Conservation (phyloP, 2,329 filamentous ascomycete genomes). For the Thielaviopsis musarum region DNA sequence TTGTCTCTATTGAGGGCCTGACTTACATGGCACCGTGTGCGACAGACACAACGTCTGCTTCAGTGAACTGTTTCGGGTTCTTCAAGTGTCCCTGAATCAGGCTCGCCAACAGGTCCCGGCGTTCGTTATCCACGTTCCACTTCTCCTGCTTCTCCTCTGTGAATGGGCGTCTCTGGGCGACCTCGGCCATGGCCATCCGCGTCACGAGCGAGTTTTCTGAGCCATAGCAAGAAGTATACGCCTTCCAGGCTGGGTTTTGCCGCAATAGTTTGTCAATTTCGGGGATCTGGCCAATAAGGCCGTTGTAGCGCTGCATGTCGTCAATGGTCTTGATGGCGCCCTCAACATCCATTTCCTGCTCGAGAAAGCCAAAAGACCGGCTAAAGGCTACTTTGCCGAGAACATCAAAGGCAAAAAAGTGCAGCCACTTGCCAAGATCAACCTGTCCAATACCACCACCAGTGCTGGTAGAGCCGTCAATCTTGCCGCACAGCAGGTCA, state of each 20-base stretch:
- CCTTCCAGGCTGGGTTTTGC: conserved; percentile 29
- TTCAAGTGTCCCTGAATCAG: conserved; percentile 36
- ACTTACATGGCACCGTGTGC: conserved; percentile 38
- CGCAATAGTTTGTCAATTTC: conserved; percentile 30
- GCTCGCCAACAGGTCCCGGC: conserved; percentile 33
- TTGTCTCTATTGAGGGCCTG: not conserved
- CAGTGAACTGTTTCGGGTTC: conserved; percentile 28
- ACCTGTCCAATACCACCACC: conserved; percentile 15
- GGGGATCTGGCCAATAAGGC: conserved; percentile 33
- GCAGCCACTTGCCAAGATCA: conserved; percentile 31
- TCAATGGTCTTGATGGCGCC: conserved; percentile 25
- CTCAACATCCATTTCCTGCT: conserved; percentile 14
- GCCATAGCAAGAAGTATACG: conserved; percentile 18
- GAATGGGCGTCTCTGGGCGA: conserved; percentile 29
- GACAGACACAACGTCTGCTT: conserved; percentile 39
- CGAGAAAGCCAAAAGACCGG: conserved; percentile 23
- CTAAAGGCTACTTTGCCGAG: conserved; percentile 21
- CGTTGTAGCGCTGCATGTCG: conserved; percentile 34
- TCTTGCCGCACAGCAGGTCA: conserved; percentile 25
- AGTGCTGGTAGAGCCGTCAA: conserved; percentile 23
- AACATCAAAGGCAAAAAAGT: conserved; percentile 16
- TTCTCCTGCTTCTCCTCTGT: conserved; percentile 27
- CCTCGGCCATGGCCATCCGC: conserved; percentile 33
- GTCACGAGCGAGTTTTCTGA: conserved; percentile 31
- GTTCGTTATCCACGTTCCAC: conserved; percentile 24